Conservation (phyloP, 2,329 filamentous ascomycete species). For the Magnaporthales sp. region DNA sequence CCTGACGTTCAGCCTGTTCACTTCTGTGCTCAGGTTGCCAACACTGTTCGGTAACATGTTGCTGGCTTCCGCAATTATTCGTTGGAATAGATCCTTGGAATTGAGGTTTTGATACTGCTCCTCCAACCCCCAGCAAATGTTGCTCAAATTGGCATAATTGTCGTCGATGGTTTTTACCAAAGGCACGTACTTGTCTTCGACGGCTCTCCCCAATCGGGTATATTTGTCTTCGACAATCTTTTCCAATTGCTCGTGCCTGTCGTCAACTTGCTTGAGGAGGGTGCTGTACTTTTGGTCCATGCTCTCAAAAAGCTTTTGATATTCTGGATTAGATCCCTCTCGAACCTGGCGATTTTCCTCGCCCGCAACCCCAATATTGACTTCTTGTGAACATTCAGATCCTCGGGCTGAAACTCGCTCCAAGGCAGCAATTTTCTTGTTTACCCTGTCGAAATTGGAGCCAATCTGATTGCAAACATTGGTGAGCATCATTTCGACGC, state of each 20-base stretch:
- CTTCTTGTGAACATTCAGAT: not conserved
- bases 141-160: constrained; percentile 22
- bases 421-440: not conserved
- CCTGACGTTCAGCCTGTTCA: not conserved
- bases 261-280: not conserved
- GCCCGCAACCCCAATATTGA: not conserved
- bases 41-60: constrained; percentile 15
- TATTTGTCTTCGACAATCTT: not conserved
- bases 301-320: not conserved
- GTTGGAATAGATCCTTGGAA: constrained; percentile 30
- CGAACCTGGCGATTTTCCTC: not conserved
- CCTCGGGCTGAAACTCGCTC: not conserved
- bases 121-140: constrained; percentile 31
- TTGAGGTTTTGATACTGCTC: constrained; percentile 39
- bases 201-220: not conserved
- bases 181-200: not conserved
- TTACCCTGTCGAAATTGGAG: not conserved
- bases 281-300: not conserved
- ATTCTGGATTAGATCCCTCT: not conserved
- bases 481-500: not conserved
- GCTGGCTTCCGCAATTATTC: constrained; percentile 29
- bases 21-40: constrained; percentile 2
- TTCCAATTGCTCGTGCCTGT: not conserved
- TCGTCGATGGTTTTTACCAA: not conserved
- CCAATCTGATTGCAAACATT: not conserved